Evolutionary conservation across 352 stramenopile genomes (phyloP), one percentile per base, ranked within the genome.

Genomic region (Phytophthora pistaciae): DNA sequence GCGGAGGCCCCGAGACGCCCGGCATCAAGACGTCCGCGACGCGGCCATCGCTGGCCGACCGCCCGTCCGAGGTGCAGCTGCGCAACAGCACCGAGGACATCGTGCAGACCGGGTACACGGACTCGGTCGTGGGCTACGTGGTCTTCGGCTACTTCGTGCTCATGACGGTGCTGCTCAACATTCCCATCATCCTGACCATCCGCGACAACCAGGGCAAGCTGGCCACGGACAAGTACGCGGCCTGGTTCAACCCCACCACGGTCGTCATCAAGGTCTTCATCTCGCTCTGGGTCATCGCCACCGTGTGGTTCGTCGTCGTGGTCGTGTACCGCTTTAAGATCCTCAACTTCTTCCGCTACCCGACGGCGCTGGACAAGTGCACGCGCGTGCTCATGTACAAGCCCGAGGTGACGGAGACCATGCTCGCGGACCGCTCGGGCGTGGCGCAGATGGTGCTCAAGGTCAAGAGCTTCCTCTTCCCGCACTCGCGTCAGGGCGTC

Each of bases 231-330:
- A 69, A 66, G 21, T 89, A 83, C 77, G 68, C 68, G 18, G 70
- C 75, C 13, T 82, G 87, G 73, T 91, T 93, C 61, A 75, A 89
- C 63, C 71, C 77, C 25, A 70, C 70, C 1, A 81, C 81, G 5
- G 80, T 79, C 3, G 64, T 91, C 27, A 87, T 92, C 50, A 80
- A 87, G 63, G 83, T 87, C 13, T 91, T 88, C 56, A 89, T 93
- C 56, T 70, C 76, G 50, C 66, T 82, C 2, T 93, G 85, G 85
- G 66, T 90, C 16, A 75, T 91, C 56, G 64, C 71, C 18, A 71
- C 77, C 3, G 66, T 92, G 5, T 93, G 84, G 80, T 79, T 89
- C 49, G 73, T 71, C 1, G 57, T 72, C 21, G 66, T 90, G 2
- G 83, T 93, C 9, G 60, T 84, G 14, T 83, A 78, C 56, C 66